Evolutionary conservation across 805 yeast species (phyloP), one percentile per base, ranked within the genome.

Genomic region (Wickerhamomyces xylosicus): DNA sequence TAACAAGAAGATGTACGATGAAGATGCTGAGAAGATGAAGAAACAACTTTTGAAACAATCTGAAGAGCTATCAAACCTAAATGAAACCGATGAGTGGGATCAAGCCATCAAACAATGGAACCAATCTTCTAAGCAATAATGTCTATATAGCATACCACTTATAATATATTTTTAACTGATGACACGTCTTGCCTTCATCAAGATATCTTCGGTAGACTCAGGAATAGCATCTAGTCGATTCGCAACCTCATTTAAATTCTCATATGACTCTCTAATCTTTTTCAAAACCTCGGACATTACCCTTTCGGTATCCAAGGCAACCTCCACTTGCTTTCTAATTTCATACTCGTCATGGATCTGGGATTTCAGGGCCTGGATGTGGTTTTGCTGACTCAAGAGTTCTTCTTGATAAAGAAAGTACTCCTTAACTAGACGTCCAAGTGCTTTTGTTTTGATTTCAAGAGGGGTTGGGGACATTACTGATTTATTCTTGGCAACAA

Each of bases 51-150:
- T 64, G n/a, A 53, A 63, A 49, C 71, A 68, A 34, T 57, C 65
- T 19, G 66, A 66, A 35, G 46, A 53, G 36, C 53, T 62, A 19
- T 62, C 64, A 4, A 62, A 68, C 10, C 59, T 74, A 13, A 66
- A 72, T 20, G 75, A 69, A 17, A 89, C 79, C 17, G 79, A 76
- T 41, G 86, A 83, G 48, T 81, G 89, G 86, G 83, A 79, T 31
- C 60, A 59, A 16, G 77, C 81, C 2, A 53, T 79, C 28, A 64
- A 65, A 37, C 72, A 75, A n/a, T 79, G 80, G 78, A 79, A 72
- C 41, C 60, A 57, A 19, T 58, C 61, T 19, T 15, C 42, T 45
- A n/a, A 41, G 47, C 16, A 48, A 37, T 35, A 47, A 37, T 34
- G 16, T 15, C 21, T 31, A n/a, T 15, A 21, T 3, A 25, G 3